Percentiles rank a stretch among this genome's conserved stretches.
These are phyloP conservation scores for Apiospora rasikravindrae DNA, from an alignment of 2,329 filamentous ascomycete genomes.

Conservation along the genomic window DNA sequence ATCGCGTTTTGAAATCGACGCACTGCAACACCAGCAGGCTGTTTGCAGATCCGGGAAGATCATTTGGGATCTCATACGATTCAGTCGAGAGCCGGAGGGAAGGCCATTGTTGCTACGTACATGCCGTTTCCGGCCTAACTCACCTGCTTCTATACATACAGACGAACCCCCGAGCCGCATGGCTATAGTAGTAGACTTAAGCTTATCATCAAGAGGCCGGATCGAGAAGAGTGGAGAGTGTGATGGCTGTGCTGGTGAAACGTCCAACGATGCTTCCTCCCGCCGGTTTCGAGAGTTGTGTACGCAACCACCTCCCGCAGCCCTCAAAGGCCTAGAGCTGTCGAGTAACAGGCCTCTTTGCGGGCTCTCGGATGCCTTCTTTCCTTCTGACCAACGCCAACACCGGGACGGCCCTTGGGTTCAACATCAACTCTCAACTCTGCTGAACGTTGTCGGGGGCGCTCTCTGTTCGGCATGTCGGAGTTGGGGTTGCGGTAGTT, in stretches of 20 bases:
- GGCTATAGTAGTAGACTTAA: too few relatives aligned
- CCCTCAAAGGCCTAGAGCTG: neutral
- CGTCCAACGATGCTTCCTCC: neutral
- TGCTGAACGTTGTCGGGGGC: neutral
- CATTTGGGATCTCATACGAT: neutral
- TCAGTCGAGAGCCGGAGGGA: neutral
- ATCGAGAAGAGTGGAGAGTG: too few relatives aligned
- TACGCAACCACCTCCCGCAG: too few relatives aligned
- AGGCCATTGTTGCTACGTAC: neutral
- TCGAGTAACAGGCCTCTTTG: neutral
- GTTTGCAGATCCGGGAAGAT: slow-evolving; percentile 11
- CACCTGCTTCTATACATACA: neutral
- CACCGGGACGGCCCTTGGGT: neutral
- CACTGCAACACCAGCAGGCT: neutral
- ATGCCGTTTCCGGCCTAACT: too few relatives aligned
- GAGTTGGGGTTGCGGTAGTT: neutral
- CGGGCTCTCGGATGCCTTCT: neutral
- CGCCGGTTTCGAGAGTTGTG: too few relatives aligned
- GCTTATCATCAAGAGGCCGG: too few relatives aligned
- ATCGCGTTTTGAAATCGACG: slow-evolving; percentile 5
- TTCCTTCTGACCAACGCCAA: too few relatives aligned
- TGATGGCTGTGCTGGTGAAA: too few relatives aligned
- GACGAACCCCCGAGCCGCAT: too few relatives aligned
- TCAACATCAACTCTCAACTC: neutral
- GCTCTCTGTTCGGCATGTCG: neutral